Conservation (phyloP, 2,329 filamentous ascomycete genomes). For the Pyrenochaeta sp. region DNA sequence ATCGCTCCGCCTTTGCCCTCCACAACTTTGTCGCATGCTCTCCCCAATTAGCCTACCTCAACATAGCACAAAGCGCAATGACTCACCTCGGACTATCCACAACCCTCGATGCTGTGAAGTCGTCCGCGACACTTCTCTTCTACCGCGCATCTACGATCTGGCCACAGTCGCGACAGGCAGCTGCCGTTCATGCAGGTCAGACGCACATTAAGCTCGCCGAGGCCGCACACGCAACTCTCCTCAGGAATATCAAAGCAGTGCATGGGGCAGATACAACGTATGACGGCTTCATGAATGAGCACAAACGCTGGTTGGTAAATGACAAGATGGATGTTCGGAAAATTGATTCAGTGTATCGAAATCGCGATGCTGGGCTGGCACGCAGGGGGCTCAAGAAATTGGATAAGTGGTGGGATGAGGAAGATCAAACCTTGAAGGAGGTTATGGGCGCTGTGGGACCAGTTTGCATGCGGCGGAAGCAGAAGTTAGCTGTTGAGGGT, state of each 20-base stretch:
- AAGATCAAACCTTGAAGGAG: slow-evolving; percentile 23
- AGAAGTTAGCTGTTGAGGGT: not conserved
- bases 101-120: slow-evolving; percentile 41
- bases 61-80: slow-evolving; percentile 50
- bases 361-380: slow-evolving; percentile 45
- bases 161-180: slow-evolving; percentile 22
- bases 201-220: slow-evolving; percentile 22
- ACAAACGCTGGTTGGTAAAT: slow-evolving; percentile 29
- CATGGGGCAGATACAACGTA: slow-evolving; percentile 35
- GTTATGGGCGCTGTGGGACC: slow-evolving; percentile 20
- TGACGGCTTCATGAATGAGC: slow-evolving; percentile 22
- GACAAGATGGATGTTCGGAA: slow-evolving; percentile 31
- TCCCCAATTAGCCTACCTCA: slow-evolving; percentile 52
- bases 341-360: slow-evolving; percentile 48
- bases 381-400: slow-evolving; percentile 37
- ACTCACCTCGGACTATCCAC: slow-evolving; percentile 26
- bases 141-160: slow-evolving; percentile 51
- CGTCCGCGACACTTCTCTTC: slow-evolving; percentile 48
- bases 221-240: slow-evolving; percentile 19
- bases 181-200: slow-evolving; percentile 29
- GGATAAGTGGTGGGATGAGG: slow-evolving; percentile 39
- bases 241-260: slow-evolving; percentile 29
- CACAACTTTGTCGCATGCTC: slow-evolving; percentile 44
- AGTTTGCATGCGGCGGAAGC: slow-evolving; percentile 8
- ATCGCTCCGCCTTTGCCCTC: slow-evolving; percentile 47